Conservation (phyloP, 768 basidiomycete species). For the Guyanaporus albipodus region DNA sequence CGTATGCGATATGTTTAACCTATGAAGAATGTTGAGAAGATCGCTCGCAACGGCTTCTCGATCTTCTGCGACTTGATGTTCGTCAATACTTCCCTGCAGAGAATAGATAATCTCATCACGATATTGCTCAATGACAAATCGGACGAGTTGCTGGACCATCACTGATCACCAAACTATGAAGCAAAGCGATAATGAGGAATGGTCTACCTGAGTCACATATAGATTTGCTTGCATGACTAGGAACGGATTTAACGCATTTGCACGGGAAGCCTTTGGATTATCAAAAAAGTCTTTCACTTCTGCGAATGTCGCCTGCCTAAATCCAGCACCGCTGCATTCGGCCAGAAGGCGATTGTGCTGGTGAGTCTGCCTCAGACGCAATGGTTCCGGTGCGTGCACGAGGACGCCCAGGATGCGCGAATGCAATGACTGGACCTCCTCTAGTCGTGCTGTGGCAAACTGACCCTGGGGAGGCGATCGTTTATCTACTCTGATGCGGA, state of each 20-base stretch:
- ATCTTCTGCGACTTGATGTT: slow-evolving; percentile 63
- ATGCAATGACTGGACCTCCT: slow-evolving; percentile 81
- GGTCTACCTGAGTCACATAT: slow-evolving; percentile 81
- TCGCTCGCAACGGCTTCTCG: slow-evolving; percentile 85
- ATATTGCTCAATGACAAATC: slow-evolving; percentile 90
- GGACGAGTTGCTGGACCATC: slow-evolving; percentile 76
- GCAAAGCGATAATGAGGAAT: neutral
- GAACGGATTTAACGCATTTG: slow-evolving; percentile 84
- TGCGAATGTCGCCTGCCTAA: slow-evolving; percentile 78
- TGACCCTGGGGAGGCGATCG: slow-evolving; percentile 82
- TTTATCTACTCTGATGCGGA: slow-evolving; percentile 83
- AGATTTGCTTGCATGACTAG: slow-evolving; percentile 91
- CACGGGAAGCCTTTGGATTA: slow-evolving; percentile 82
- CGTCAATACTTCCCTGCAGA: slow-evolving; percentile 62
- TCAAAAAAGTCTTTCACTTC: slow-evolving; percentile 91
- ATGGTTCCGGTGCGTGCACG: slow-evolving; percentile 68
- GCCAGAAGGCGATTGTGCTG: slow-evolving; percentile 46
- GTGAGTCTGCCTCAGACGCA: slow-evolving; percentile 61
- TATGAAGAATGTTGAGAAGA: slow-evolving; percentile 80
- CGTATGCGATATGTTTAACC: slow-evolving; percentile 36
- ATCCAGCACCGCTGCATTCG: slow-evolving; percentile 67
- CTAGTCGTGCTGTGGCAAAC: slow-evolving; percentile 77
- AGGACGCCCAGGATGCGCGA: slow-evolving; percentile 71
- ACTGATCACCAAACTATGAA: neutral
- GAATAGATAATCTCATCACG: slow-evolving; percentile 77